Evolutionary conservation across 73 alveolate genomes (phyloP).

Genomic region (Paramecium primaurelia): DNA sequence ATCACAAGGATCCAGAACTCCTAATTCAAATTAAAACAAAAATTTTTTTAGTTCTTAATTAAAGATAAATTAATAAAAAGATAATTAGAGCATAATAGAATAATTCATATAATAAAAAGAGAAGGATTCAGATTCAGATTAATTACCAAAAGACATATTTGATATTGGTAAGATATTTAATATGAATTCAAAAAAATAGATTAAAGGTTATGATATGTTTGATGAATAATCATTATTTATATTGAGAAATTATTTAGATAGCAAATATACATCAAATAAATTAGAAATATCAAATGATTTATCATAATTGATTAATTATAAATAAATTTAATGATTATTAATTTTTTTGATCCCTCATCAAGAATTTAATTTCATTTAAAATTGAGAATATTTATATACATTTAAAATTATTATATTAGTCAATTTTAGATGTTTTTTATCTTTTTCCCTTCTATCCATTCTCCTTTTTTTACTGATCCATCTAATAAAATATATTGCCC

Average conservation of each 20-base stretch:
- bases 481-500: constrained; percentile 32
- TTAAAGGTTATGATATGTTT: neutral
- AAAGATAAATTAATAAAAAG: too few relatives aligned
- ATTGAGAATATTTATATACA: neutral
- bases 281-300: neutral
- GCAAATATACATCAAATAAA: neutral
- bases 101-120: too few relatives aligned
- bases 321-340: neutral
- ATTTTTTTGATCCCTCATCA: too few relatives aligned
- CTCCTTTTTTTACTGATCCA: constrained; percentile 49
- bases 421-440: constrained; percentile 1
- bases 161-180: too few relatives aligned
- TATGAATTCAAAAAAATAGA: too few relatives aligned
- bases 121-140: neutral
- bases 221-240: neutral
- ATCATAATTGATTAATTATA: neutral
- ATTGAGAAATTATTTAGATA: neutral
- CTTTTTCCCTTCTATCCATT: constrained; percentile 51
- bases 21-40: neutral
- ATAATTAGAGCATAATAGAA: neutral
- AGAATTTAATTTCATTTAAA: too few relatives aligned
- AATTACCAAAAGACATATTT: too few relatives aligned
- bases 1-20: neutral
- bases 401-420: neutral
- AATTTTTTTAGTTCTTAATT: neutral